A percentile compares a stretch with the other conserved stretches of the same genome.
Evolutionary conservation across 345 rosid genomes (phyloP).

Genomic region (Boechera stricta): DNA sequence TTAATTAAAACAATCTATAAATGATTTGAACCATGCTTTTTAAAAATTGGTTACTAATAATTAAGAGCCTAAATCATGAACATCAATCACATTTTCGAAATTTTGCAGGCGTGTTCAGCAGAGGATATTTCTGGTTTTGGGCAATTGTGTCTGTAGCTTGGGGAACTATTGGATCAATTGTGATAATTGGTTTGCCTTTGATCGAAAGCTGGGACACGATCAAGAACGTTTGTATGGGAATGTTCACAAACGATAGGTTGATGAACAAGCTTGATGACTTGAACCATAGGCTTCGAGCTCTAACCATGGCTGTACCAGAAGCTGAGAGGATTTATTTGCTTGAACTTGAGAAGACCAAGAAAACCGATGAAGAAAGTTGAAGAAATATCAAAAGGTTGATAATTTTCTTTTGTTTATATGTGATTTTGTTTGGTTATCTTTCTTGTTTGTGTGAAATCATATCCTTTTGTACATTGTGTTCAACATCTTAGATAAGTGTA

Average conservation of each 20-base stretch:
- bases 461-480: background rate
- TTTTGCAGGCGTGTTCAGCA: constrained; percentile 50
- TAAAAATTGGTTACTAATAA: background rate
- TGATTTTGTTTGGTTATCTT: constrained; percentile 8
- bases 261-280: constrained; percentile 70
- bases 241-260: constrained; percentile 79
- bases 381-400: background rate
- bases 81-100: background rate
- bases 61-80: background rate
- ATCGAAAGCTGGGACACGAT: constrained; percentile 85
- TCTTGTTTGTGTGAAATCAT: constrained; percentile 25
- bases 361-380: constrained; percentile 39
- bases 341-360: constrained; percentile 58
- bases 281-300: constrained; percentile 55
- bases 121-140: constrained; percentile 92
- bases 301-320: constrained; percentile 69
- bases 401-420: background rate
- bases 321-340: constrained; percentile 66
- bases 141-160: constrained; percentile 80
- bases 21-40: background rate
- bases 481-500: background rate
- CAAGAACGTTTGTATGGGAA: constrained; percentile 58
- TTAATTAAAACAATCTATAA: background rate
- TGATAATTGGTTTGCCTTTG: constrained; percentile 70
- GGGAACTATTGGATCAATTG: constrained; percentile 81